These are phyloP conservation scores for Cocos nucifera DNA, from an alignment of 176 grass and related monocot species.

Conservation along the genomic window DNA sequence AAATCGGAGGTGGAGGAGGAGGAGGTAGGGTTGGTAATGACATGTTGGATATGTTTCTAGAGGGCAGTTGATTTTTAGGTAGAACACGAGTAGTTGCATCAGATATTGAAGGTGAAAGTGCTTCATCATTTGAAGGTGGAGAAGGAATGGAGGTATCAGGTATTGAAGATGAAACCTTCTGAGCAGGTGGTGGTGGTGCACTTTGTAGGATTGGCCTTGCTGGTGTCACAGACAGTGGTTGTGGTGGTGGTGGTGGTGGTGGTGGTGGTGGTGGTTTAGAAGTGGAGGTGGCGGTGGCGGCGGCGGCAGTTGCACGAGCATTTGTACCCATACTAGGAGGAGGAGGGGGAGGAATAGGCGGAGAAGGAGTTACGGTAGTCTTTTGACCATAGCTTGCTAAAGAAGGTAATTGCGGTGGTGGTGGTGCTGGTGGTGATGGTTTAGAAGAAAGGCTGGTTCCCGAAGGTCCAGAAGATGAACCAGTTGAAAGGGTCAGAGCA, in stretches of 20 bases:
- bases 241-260: neutral
- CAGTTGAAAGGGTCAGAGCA: slow-evolving; percentile 11
- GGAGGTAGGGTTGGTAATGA: slow-evolving; percentile 13
- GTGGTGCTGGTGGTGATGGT: slow-evolving; percentile 6
- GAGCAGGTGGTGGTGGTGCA: neutral
- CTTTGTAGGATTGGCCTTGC: neutral
- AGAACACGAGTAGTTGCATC: slow-evolving; percentile 16
- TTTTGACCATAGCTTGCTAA: slow-evolving; percentile 1
- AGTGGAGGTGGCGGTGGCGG: too few species aligned
- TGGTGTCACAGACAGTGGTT: neutral
- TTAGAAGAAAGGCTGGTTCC: slow-evolving; percentile 22
- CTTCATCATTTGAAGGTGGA: slow-evolving; percentile 23
- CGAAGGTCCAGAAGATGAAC: neutral
- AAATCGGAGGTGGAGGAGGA: slow-evolving; percentile 15
- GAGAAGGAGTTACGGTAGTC: neutral
- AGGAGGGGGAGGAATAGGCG: neutral
- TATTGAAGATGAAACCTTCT: neutral
- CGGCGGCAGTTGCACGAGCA: too few species aligned
- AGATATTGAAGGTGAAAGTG: slow-evolving; percentile 18
- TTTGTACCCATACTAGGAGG: neutral
- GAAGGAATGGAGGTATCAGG: neutral
- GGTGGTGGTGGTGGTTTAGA: neutral
- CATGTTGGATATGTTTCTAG: slow-evolving; percentile 12
- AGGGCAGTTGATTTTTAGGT: slow-evolving; percentile 17
- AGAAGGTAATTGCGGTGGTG: slow-evolving; percentile 11